Evolutionary conservation across 78 protist species (phyloP).

Genomic region (Anaeramoeba ignava): DNA sequence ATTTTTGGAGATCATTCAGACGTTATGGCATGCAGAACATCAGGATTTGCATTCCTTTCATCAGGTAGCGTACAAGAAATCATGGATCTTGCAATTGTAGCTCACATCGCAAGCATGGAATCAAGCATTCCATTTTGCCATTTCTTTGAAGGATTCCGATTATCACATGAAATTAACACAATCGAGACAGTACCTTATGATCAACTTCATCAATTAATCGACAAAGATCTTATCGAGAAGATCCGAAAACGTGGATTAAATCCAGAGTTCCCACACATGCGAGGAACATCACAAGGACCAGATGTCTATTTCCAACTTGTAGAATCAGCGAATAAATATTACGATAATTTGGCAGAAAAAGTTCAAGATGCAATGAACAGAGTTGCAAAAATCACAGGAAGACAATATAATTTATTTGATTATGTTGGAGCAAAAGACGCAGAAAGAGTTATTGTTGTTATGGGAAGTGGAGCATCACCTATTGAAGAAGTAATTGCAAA

Average conservation of each 20-base stretch:
- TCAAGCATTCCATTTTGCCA: constrained; percentile 43
- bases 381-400: constrained; percentile 30
- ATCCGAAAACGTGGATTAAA: constrained; percentile 33
- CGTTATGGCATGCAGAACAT: constrained; percentile 40
- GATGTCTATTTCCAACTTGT: constrained; percentile 15
- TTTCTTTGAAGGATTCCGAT: constrained; percentile 62
- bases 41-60: constrained; percentile 35
- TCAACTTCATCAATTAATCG: constrained; percentile 8
- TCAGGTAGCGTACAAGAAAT: constrained; percentile 40
- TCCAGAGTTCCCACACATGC: constrained; percentile 39
- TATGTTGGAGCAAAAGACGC: constrained; percentile 54
- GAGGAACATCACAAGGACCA: constrained; percentile 33
- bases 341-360: constrained; percentile 29
- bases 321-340: constrained; percentile 24
- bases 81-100: constrained; percentile 35
- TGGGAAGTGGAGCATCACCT: constrained; percentile 37
- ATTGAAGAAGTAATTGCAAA: constrained; percentile 21
- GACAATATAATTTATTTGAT: constrained; percentile 30
- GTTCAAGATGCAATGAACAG: constrained; percentile 28
- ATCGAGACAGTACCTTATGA: constrained; percentile 25
- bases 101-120: constrained; percentile 40
- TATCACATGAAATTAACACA: constrained; percentile 38
- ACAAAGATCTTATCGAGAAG: constrained; percentile 13
- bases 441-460: constrained; percentile 34
- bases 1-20: constrained; percentile 59